Evolutionary conservation across 306 rosid species (phyloP).

Genomic region (Glycyrrhiza uralensis): DNA sequence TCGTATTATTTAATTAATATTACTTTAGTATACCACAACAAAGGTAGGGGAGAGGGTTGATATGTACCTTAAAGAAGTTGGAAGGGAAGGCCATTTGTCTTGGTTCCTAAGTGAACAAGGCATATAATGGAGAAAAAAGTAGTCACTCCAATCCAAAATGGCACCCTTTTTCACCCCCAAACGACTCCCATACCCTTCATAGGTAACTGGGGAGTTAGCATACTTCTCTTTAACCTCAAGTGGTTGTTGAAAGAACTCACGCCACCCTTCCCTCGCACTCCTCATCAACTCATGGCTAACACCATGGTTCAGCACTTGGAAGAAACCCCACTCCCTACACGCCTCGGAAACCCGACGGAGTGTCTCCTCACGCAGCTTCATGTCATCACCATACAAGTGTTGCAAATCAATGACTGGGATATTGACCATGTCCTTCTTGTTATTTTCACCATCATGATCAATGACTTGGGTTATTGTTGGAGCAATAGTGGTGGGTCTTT

Average conservation of each 20-base stretch:
- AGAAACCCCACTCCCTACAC: slow-evolving; percentile 72
- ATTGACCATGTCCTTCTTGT: background rate
- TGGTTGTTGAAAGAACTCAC: slow-evolving; percentile 59
- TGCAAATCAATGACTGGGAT: slow-evolving; percentile 60
- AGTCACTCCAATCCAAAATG: slow-evolving; percentile 85
- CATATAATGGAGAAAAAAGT: slow-evolving; percentile 64
- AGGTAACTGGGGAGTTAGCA: slow-evolving; percentile 60
- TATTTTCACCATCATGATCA: background rate
- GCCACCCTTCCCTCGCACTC: slow-evolving; percentile 51
- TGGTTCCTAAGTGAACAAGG: slow-evolving; percentile 51
- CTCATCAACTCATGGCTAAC: slow-evolving; percentile 61
- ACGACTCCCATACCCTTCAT: slow-evolving; percentile 85
- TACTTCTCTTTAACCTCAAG: slow-evolving; percentile 55
- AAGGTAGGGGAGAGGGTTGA: too few relatives aligned
- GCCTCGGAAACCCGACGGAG: slow-evolving; percentile 34
- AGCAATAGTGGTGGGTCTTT: slow-evolving; percentile 24
- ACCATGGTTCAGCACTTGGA: slow-evolving; percentile 75
- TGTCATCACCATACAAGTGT: background rate
- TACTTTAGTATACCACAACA: too few relatives aligned
- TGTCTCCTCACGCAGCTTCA: background rate
- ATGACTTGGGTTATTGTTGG: background rate
- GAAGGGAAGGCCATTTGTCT: slow-evolving; percentile 62
- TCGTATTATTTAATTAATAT: too few relatives aligned
- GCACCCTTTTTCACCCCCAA: slow-evolving; percentile 79
- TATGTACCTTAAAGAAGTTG: slow-evolving; percentile 59